These are phyloP conservation scores for Scenedesmus sp. DNA, from an alignment of 163 green algal genomes.

Conservation along the genomic window DNA sequence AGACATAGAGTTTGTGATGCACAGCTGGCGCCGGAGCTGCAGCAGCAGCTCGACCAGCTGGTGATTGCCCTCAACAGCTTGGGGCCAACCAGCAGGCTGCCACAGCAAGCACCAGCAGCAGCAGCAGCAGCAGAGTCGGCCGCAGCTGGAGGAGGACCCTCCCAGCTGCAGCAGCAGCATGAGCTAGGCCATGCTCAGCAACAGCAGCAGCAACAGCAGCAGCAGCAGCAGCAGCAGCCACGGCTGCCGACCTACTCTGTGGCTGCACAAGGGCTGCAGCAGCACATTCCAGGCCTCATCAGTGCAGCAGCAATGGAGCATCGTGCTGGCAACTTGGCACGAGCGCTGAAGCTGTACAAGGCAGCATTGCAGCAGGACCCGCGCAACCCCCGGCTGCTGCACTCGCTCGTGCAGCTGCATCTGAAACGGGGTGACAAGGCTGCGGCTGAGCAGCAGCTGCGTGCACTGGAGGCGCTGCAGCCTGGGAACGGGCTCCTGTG, in stretches of 20 bases:
- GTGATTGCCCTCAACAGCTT: neutral
- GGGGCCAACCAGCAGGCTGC: neutral
- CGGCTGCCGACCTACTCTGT: neutral
- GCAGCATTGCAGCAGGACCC: slow-evolving; percentile 26
- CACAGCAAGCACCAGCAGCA: neutral
- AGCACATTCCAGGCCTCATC: slow-evolving; percentile 65
- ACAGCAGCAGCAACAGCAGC: neutral
- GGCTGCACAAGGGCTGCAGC: slow-evolving; percentile 18
- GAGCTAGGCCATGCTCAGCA: neutral
- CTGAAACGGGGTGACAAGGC: slow-evolving; percentile 41
- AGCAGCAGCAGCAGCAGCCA: slow-evolving; percentile 12
- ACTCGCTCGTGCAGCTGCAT: slow-evolving; percentile 53
- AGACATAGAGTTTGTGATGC: neutral
- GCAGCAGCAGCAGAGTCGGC: neutral
- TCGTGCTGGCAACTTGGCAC: slow-evolving; percentile 60
- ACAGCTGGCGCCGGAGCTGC: neutral
- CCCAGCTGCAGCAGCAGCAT: slow-evolving; percentile 22
- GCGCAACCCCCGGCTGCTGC: slow-evolving; percentile 49
- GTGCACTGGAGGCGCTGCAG: slow-evolving; percentile 59
- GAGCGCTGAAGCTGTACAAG: slow-evolving; percentile 58
- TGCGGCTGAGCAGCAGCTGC: slow-evolving; percentile 58
- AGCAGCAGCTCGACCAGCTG: slow-evolving; percentile 24
- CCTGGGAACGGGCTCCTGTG: slow-evolving; percentile 71
- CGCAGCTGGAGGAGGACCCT: neutral
- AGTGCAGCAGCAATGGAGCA: slow-evolving; percentile 72